Evolutionary conservation across 441 rosid genomes (phyloP).

Genomic region (Gossypium lobatum): DNA sequence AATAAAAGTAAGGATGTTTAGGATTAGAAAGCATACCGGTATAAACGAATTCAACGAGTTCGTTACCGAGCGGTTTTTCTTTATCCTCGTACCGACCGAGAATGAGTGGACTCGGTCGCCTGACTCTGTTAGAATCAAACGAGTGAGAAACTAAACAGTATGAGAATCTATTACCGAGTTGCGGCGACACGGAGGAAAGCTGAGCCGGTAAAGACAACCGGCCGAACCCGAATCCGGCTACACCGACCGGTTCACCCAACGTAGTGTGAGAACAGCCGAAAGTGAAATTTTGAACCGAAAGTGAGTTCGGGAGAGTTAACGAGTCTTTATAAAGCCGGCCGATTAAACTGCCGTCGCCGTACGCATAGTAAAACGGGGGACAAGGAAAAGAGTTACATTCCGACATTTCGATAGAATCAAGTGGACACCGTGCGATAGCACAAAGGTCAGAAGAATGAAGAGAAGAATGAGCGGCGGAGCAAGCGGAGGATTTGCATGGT

Average conservation of each 20-base stretch:
- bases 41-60: constrained; percentile 41
- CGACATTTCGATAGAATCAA: constrained; percentile 65
- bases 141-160: constrained; percentile 87
- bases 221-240: constrained; percentile 88
- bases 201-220: constrained; percentile 75
- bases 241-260: constrained; percentile 83
- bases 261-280: constrained; percentile 85
- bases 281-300: constrained; percentile 56
- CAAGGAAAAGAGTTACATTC: constrained; percentile 64
- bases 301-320: constrained; percentile 35
- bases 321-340: constrained; percentile 53
- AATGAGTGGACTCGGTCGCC: constrained; percentile 84
- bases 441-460: constrained; percentile 66
- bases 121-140: constrained; percentile 54
- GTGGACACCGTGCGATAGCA: constrained; percentile 72
- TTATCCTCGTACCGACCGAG: constrained; percentile 64
- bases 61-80: constrained; percentile 22
- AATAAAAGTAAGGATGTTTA: constrained; percentile 73
- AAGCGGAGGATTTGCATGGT: constrained; percentile 53
- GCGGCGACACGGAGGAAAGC: constrained; percentile 54
- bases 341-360: constrained; percentile 83
- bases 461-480: constrained; percentile 72
- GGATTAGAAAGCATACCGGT: constrained; percentile 67
- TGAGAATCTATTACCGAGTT: constrained; percentile 73
- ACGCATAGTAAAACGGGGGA: constrained; percentile 83